Conservation (phyloP, 768 basidiomycete genomes). For the Sporobolomyces phaffii region DNA sequence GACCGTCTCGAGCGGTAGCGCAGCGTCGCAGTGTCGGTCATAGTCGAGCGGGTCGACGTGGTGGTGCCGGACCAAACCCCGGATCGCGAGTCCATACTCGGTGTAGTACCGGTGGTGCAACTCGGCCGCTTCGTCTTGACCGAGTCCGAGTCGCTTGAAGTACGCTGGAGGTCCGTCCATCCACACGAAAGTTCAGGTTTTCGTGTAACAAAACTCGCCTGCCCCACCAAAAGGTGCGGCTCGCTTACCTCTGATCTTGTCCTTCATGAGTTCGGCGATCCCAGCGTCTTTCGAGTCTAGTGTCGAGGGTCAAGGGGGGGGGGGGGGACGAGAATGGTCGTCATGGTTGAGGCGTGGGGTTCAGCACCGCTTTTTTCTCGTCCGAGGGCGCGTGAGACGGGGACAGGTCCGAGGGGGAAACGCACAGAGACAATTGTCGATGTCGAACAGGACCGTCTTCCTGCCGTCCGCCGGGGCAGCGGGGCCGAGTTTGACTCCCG, state of each 20-base stretch:
- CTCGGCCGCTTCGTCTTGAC: slow-evolving; percentile 26
- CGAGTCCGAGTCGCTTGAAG: slow-evolving; percentile 18
- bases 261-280: slow-evolving; percentile 35
- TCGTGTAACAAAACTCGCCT: no score
- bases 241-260: slow-evolving; percentile 23
- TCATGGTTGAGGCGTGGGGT: neutral
- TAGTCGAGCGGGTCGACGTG: slow-evolving; percentile 38
- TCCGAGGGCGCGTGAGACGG: neutral
- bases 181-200: no score
- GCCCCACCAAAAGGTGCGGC: neutral
- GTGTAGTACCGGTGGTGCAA: slow-evolving; percentile 24
- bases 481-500: neutral
- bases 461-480: neutral
- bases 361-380: neutral
- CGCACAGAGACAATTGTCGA: slow-evolving; percentile 39
- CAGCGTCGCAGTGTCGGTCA: slow-evolving; percentile 37
- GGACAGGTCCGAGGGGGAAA: neutral
- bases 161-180: slow-evolving; percentile 11
- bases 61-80: slow-evolving; percentile 38
- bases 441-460: slow-evolving; percentile 32
- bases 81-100: slow-evolving; percentile 35
- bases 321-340: neutral
- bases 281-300: slow-evolving; percentile 31
- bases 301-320: neutral
- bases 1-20: slow-evolving; percentile 36